Evolutionary conservation across 768 basidiomycete species (phyloP), one percentile per base, ranked within the genome.

Genomic region (Phylloporus sp.): DNA sequence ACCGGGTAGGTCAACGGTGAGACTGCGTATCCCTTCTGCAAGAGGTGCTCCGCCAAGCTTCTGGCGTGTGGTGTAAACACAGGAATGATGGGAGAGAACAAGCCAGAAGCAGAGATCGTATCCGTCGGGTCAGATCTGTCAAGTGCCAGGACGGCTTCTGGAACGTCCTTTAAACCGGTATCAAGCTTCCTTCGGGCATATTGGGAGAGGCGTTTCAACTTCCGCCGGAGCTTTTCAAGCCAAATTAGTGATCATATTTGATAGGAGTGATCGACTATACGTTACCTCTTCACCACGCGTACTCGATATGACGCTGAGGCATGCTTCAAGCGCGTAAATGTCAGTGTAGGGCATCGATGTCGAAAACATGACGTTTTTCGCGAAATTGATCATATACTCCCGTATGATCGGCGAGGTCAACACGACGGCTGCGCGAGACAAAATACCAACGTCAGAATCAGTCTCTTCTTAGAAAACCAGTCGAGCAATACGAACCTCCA

Each of bases 271-370:
- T 49, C 14, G 14, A 34, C 27, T 23, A n/a, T 31, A 31, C 27
- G 9, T 9, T 55, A 60, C 58, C 55, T 60, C 46, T 24, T 57
- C 37, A 13, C 59, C 55, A 3, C 31, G 41, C 11, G 41, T n/a
- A 26, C 53, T 45, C 11, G 50, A 48, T 4, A 61, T 41, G 35
- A 49, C 38, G 9, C 34, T n/a, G 17, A 61, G 81, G 35, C 91
- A 55, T 1, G 52, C 72, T n/a, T 86, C 69, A 15, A 60, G 49
- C 0, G 50, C 59, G 4, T 55, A 57, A 3, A 61, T 39, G 22
- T 55, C 49, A 9, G 53, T 48, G 37, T 55, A 54, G 6, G 56
- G 48, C 44, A 60, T 55, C 7, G 53, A 37, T 3, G 59, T 61
- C 22, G 59, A 52, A 43, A 55, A 60, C 10, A 58, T 52, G 39